These are phyloP conservation scores for Globisporangium ultimum DNA, from an alignment of 352 stramenopile species.

Conservation along the genomic window DNA sequence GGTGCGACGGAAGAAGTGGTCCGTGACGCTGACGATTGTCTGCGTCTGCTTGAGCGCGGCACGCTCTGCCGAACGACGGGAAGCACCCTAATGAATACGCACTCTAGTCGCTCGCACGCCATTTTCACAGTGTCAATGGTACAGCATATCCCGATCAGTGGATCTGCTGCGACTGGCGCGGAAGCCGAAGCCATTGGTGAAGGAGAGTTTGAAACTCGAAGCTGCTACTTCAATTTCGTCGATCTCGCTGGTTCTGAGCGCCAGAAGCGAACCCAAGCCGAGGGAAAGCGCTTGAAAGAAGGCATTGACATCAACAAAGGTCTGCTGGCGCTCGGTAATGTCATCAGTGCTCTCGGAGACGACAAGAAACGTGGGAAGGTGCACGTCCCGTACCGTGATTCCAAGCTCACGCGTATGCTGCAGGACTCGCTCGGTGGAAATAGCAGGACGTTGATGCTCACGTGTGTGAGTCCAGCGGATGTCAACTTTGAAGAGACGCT, in stretches of 20 bases:
- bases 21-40: constrained; percentile 62
- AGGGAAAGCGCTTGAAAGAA: constrained; percentile 92
- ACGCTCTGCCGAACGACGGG: constrained; percentile 81
- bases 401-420: constrained; percentile 92
- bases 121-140: constrained; percentile 90
- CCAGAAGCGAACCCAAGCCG: constrained; percentile 94
- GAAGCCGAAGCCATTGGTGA: constrained; percentile 36
- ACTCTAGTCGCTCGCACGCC: constrained; percentile 88
- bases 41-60: constrained; percentile 80
- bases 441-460: constrained; percentile 90
- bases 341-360: constrained; percentile 96
- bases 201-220: constrained; percentile 74
- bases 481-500: constrained; percentile 91
- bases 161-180: constrained; percentile 17
- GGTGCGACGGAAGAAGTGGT: constrained; percentile 80
- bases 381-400: constrained; percentile 94
- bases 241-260: constrained; percentile 91
- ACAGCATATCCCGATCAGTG: constrained; percentile 61
- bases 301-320: constrained; percentile 99
- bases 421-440: constrained; percentile 92
- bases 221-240: constrained; percentile 90
- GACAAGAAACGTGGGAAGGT: constrained; percentile 88
- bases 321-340: constrained; percentile 95
- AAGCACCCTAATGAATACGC: constrained; percentile 91
- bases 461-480: constrained; percentile 90